These are phyloP conservation scores for Pseudopithomyces maydicus DNA, from an alignment of 2,329 filamentous ascomycete genomes.

Conservation along the genomic window DNA sequence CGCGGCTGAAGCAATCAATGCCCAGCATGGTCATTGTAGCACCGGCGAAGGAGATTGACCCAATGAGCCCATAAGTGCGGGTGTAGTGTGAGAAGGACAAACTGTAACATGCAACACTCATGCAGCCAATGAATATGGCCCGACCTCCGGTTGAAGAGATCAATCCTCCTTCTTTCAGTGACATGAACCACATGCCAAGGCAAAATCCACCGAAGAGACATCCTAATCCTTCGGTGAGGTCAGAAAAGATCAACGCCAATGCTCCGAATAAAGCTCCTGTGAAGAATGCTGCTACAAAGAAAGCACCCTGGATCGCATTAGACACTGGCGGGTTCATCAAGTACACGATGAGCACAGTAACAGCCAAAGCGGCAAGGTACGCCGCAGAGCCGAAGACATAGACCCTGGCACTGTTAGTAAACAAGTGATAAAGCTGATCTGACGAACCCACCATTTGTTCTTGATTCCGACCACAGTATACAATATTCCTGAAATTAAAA, in stretches of 20 bases:
- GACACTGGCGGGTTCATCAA: conserved; percentile 81
- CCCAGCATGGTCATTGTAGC: conserved; percentile 80
- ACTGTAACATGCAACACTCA: conserved; percentile 71
- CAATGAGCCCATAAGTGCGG: conserved; percentile 77
- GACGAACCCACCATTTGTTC: conserved; percentile 62
- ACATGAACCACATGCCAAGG: conserved; percentile 87
- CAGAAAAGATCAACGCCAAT: conserved; percentile 76
- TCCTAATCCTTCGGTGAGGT: conserved; percentile 82
- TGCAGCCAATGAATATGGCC: conserved; percentile 74
- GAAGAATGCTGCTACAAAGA: conserved; percentile 76
- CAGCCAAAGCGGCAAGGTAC: conserved; percentile 72
- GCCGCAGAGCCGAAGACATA: conserved; percentile 73
- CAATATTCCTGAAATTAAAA: conserved; percentile 72
- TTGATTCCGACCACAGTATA: conserved; percentile 83
- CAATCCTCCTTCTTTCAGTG: conserved; percentile 75
- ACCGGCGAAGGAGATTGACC: conserved; percentile 77
- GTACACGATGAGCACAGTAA: conserved; percentile 84
- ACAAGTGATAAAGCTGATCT: background rate
- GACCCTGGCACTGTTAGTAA: conserved; percentile 36
- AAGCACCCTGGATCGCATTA: conserved; percentile 80
- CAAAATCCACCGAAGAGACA: conserved; percentile 88
- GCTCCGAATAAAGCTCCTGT: conserved; percentile 77
- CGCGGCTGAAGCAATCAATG: conserved; percentile 86
- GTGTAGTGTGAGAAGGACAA: conserved; percentile 76
- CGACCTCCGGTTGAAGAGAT: conserved; percentile 67